A percentile compares a stretch with the other conserved stretches of the same genome.
phyloP scores from a whole-genome alignment of 2,329 filamentous ascomycete genomes.

The Aspergillus latus region DNA sequence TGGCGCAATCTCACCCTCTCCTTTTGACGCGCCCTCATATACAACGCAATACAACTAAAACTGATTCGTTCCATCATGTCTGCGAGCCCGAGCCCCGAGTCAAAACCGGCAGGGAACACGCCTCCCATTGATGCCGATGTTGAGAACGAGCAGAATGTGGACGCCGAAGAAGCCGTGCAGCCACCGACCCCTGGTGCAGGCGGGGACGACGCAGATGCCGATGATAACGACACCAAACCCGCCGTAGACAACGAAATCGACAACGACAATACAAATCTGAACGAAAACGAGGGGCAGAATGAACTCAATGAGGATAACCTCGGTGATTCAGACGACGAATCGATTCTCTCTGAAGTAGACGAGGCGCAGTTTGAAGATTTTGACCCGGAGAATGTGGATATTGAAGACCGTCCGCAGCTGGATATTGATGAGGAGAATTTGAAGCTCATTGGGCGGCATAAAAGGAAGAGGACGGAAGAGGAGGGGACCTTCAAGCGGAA shows the following conservation, averaged over 20 bases:
- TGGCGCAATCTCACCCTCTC: conserved; percentile 1
- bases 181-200: conserved; percentile 29
- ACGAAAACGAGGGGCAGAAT: conserved; percentile 36
- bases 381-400: conserved; percentile 59
- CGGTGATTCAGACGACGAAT: conserved; percentile 58
- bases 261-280: conserved; percentile 5
- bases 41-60: background rate
- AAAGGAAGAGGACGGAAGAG: conserved; percentile 62
- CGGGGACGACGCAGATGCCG: conserved; percentile 27
- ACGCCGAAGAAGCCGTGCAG: conserved; percentile 25
- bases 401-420: conserved; percentile 59
- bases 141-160: conserved; percentile 21
- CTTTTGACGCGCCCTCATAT: conserved; percentile 4
- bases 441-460: conserved; percentile 61
- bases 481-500: conserved; percentile 71
- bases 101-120: conserved; percentile 16
- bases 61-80: conserved; percentile 31
- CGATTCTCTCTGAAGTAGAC: conserved; percentile 63
- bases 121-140: conserved; percentile 15
- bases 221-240: conserved; percentile 24
- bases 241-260: conserved; percentile 19
- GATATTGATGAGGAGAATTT: conserved; percentile 63
- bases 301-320: conserved; percentile 13
- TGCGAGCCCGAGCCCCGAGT: conserved; percentile 40
- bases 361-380: conserved; percentile 66